Percentiles rank a stretch among this genome's conserved stretches.
Evolutionary conservation across 2,329 filamentous ascomycete genomes (phyloP).

Genomic region (Phyllosticta citrichinensis): DNA sequence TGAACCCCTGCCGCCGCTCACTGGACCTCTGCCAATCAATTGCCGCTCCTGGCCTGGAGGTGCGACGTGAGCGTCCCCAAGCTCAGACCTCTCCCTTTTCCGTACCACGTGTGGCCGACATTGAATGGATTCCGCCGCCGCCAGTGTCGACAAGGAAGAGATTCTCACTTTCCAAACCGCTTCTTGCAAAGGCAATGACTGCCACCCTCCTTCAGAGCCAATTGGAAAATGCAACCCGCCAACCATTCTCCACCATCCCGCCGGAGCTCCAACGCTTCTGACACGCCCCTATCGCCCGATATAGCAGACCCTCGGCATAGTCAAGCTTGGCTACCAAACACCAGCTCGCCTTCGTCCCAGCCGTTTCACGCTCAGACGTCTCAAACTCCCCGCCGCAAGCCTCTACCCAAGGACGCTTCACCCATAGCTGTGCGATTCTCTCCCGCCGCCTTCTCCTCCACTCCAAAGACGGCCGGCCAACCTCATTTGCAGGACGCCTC

Average conservation of each 20-base stretch:
- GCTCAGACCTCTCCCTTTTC: constrained; percentile 9
- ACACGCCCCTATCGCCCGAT: constrained; percentile 11
- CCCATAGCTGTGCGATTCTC: constrained; percentile 36
- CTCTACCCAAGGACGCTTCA: constrained; percentile 42
- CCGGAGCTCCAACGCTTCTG: constrained; percentile 7
- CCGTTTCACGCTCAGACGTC: constrained; percentile 33
- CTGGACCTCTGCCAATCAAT: constrained; percentile 1
- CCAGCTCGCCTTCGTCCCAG: constrained; percentile 34
- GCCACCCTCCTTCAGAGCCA: constrained; percentile 4
- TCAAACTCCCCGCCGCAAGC: constrained; percentile 41
- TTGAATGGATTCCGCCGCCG: constrained; percentile 6
- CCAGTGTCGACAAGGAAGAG: constrained; percentile 9
- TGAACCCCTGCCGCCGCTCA: not conserved
- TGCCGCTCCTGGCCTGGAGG: constrained; percentile 1
- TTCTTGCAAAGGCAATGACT: constrained; percentile 5
- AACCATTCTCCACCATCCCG: constrained; percentile 7
- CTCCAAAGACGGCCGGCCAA: constrained; percentile 20
- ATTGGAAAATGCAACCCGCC: constrained; percentile 10
- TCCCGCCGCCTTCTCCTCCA: constrained; percentile 32
- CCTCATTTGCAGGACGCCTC: constrained; percentile 14
- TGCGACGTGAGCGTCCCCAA: constrained; percentile 4
- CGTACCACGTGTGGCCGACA: constrained; percentile 6
- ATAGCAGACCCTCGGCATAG: constrained; percentile 8
- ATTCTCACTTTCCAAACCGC: constrained; percentile 6
- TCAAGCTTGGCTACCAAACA: constrained; percentile 27